Conservation (phyloP, 139 green algal species). For the Ostreobium quekettii region DNA sequence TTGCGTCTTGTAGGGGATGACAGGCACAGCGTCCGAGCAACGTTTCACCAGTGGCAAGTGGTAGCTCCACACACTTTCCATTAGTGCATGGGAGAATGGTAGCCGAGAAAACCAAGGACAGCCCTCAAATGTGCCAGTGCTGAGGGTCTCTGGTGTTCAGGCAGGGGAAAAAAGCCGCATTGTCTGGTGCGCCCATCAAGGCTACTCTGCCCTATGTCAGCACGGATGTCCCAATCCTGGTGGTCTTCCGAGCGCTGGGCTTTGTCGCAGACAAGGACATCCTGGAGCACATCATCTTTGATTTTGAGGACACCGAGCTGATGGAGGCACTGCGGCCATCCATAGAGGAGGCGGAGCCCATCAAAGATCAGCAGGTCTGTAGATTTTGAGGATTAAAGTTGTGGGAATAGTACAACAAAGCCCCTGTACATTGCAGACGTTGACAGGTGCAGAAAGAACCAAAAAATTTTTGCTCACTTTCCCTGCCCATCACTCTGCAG, state of each 20-base stretch:
- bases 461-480: constrained; percentile 2
- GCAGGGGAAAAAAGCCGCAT: constrained; percentile 7
- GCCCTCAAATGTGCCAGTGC: too few relatives aligned
- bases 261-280: constrained; percentile 77
- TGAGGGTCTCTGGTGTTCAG: constrained; percentile 75
- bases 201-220: constrained; percentile 67
- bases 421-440: too few relatives aligned
- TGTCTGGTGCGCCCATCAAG: constrained; percentile 11
- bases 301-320: constrained; percentile 80
- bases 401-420: too few relatives aligned
- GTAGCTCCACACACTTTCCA: too few relatives aligned
- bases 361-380: constrained; percentile 45
- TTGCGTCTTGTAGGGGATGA: too few relatives aligned
- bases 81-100: too few relatives aligned
- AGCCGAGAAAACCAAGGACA: too few relatives aligned
- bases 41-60: too few relatives aligned
- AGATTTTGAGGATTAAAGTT: too few relatives aligned
- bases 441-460: too few relatives aligned
- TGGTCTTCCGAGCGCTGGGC: constrained; percentile 82
- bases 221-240: constrained; percentile 75
- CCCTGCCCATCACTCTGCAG: constrained; percentile 35
- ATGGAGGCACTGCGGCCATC: constrained; percentile 85
- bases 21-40: too few relatives aligned
- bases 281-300: constrained; percentile 85
- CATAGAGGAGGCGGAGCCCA: constrained; percentile 91